Evolutionary conservation across 176 grass and related monocot genomes (phyloP).

Genomic region (Areca catechu): DNA sequence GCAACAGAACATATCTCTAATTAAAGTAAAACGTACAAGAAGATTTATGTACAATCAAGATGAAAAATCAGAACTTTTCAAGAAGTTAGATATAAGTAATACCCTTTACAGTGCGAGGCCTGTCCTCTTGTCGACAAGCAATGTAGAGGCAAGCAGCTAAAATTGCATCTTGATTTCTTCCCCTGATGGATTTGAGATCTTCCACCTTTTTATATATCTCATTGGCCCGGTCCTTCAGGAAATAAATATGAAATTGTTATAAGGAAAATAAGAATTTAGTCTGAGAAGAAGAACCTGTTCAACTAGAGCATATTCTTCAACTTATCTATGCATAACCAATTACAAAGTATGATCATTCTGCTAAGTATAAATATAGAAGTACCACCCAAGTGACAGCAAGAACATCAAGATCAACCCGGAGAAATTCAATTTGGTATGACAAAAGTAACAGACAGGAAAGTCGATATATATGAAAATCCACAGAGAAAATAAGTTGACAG

Average conservation of each 20-base stretch:
- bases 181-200: slow-evolving; percentile 75
- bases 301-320: too few species aligned
- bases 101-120: slow-evolving; percentile 86
- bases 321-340: too few species aligned
- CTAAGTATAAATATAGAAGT: too few species aligned
- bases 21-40: slow-evolving; percentile 6
- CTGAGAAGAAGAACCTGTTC: too few species aligned
- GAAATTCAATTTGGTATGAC: too few species aligned
- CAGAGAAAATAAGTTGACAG: too few species aligned
- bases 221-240: slow-evolving; percentile 66
- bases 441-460: too few species aligned
- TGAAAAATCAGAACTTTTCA: background rate
- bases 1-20: slow-evolving; percentile 85
- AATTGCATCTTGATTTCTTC: slow-evolving; percentile 88
- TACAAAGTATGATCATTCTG: too few species aligned
- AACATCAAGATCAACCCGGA: too few species aligned
- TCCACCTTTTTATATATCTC: slow-evolving; percentile 95
- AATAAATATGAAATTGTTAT: background rate
- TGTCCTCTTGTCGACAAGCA: slow-evolving; percentile 84
- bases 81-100: background rate
- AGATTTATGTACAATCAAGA: background rate
- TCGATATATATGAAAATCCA: too few species aligned
- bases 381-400: too few species aligned
- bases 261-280: background rate
- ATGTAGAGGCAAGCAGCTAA: slow-evolving; percentile 82